These are phyloP conservation scores for Chlamydomonas eustigma DNA, from an alignment of 139 green algal genomes.

Conservation along the genomic window DNA sequence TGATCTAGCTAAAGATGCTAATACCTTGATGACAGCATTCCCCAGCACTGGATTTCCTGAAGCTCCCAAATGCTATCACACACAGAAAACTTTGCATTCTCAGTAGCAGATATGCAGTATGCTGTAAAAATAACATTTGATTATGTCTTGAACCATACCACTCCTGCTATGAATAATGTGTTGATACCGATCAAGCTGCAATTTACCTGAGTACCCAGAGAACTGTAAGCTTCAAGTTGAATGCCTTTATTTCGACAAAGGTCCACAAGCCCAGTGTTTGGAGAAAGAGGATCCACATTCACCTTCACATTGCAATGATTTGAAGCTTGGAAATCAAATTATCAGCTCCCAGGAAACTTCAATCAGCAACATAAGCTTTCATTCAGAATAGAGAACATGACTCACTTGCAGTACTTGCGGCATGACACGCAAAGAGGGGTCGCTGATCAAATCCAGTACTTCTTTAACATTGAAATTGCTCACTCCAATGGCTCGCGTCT, in stretches of 20 bases:
- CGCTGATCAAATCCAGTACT: slow-evolving; percentile 53
- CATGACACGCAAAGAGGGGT: not conserved
- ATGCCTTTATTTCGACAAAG: slow-evolving; percentile 33
- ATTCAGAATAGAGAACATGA: not conserved
- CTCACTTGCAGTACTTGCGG: not conserved
- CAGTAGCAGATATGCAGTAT: no score
- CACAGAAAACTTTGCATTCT: no score
- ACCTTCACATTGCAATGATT: not conserved
- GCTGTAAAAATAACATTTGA: no score
- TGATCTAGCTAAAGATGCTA: no score
- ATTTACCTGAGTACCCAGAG: slow-evolving; percentile 62
- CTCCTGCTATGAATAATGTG: no score
- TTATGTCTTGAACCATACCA: no score
- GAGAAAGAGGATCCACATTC: not conserved
- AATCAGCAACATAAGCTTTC: no score
- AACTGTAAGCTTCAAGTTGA: slow-evolving; percentile 60
- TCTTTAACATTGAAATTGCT: slow-evolving; percentile 73
- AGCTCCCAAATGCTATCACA: slow-evolving; percentile 17
- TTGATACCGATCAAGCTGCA: no score
- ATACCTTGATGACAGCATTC: slow-evolving; percentile 26
- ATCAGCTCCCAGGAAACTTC: not conserved
- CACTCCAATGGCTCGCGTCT: slow-evolving; percentile 43
- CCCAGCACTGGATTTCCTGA: slow-evolving; percentile 18
- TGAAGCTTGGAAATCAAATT: not conserved
- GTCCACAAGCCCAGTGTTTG: not conserved